Evolutionary conservation across 2,329 filamentous ascomycete species (phyloP).

Genomic region (Hypoxylon sp.): DNA sequence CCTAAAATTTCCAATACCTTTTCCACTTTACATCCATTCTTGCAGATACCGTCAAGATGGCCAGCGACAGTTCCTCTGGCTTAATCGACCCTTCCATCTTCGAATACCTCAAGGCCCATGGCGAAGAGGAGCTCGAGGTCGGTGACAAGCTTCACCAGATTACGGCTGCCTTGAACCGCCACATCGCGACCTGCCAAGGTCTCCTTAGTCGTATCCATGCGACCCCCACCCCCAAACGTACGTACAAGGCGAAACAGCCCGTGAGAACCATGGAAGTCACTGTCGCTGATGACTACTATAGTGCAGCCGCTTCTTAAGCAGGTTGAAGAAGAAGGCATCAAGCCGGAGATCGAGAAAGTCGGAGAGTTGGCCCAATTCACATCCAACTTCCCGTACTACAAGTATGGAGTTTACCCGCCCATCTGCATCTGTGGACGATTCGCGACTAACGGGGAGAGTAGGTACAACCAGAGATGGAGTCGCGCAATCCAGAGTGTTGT

Average conservation of each 20-base stretch:
- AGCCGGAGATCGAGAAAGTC: conserved; percentile 77
- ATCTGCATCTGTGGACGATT: not conserved
- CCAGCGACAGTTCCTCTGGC: conserved; percentile 48
- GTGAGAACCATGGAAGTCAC: conserved; percentile 20
- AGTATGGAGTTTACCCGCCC: conserved; percentile 64
- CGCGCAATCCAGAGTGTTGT: conserved; percentile 84
- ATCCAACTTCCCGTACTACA: conserved; percentile 94
- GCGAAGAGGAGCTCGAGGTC: conserved; percentile 86
- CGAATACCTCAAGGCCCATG: conserved; percentile 85
- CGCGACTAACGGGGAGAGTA: conserved; percentile 46
- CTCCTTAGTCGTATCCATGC: conserved; percentile 91
- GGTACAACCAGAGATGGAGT: conserved; percentile 87
- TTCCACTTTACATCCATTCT: conserved; percentile 8
- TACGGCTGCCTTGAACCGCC: conserved; percentile 83
- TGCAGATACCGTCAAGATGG: conserved; percentile 40
- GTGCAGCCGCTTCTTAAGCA: conserved; percentile 76
- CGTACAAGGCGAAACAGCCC: conserved; percentile 39
- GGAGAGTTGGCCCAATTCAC: conserved; percentile 77
- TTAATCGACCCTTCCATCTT: conserved; percentile 88
- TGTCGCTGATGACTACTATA: conserved; percentile 51
- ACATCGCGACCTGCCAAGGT: conserved; percentile 83
- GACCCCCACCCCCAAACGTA: conserved; percentile 73
- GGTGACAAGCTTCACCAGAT: conserved; percentile 87
- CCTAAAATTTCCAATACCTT: conserved; percentile 14
- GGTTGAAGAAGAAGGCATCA: conserved; percentile 75